Evolutionary conservation across 108 stramenopile genomes (phyloP), one percentile per base, ranked within the genome.

Genomic region (Nitzschia sp.): DNA sequence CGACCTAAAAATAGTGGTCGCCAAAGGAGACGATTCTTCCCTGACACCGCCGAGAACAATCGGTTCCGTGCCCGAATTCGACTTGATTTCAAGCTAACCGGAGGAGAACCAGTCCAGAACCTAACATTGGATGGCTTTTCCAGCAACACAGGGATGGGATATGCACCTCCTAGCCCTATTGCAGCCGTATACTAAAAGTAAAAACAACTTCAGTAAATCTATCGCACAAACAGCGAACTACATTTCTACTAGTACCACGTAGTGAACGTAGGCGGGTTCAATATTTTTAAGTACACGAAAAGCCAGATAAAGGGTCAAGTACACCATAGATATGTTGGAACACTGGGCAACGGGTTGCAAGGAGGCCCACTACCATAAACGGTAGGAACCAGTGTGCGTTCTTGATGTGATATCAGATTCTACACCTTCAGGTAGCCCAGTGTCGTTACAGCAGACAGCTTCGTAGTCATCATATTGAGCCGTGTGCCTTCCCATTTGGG

Each of bases 401-500:
- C 61, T 37, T 21, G 61, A 15, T 3, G 61, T 46, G 43, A 62
- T 20, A 38, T 62, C 61, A 6, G 20, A n/a, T 10, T 62, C 43
- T 3, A 62, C 43, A 20, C 61, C 61, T 44, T 11, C 17, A 12
- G 72, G 64, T 48, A 82, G 65, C 38, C 81, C 76, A 53, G 71
- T 73, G 39, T 73, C 66, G 41, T 59, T 50, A 69, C 81, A 82
- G 46, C 71, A 82, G 7, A 70, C 55, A 10, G 63, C 81, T 53
- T 67, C 53, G 61, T 77, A 61, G 41, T 73, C 53, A 8, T 82
- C 77, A 64, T 87, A 90, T 50, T 79, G 81, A 14, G 81, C 86
- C 29, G 92, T 93, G 51, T 93, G 92, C 37, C 92, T 69, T 25
- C 78, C 85, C 86, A 93, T 87, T 53, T 93, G 91, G 38, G 80